Conservation (phyloP, 2,329 filamentous ascomycete species). For the Cryphonectria japonica region DNA sequence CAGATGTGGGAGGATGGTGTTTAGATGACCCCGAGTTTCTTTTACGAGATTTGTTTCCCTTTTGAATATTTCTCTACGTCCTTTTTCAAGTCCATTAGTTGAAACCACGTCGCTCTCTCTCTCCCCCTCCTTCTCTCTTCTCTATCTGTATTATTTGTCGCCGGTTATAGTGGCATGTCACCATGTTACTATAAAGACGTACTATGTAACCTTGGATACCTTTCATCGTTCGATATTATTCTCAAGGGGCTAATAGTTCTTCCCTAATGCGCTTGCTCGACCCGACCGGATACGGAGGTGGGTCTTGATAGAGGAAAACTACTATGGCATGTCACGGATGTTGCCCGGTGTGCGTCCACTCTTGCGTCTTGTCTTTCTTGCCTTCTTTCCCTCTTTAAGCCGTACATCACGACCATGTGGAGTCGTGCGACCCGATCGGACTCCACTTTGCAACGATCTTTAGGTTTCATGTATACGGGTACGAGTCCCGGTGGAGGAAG, state of each 20-base stretch:
- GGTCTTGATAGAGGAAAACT: not conserved
- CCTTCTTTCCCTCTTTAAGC: not conserved
- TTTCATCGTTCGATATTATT: not conserved
- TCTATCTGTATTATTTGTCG: not conserved
- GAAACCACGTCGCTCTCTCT: not conserved
- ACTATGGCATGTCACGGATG: not conserved
- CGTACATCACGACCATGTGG: not conserved
- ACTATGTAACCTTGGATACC: slow-evolving; percentile 5
- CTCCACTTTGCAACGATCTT: not conserved
- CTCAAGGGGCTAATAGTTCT: not conserved
- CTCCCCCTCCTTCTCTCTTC: not conserved
- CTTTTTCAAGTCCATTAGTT: not conserved
- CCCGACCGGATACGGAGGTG: slow-evolving; percentile 2
- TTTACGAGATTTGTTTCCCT: not conserved
- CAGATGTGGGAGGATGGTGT: too few species aligned
- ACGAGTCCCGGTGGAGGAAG: not conserved
- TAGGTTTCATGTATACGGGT: not conserved
- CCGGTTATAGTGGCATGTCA: not conserved
- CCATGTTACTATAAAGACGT: not conserved
- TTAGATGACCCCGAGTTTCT: not conserved
- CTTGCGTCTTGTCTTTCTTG: not conserved
- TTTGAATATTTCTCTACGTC: not conserved
- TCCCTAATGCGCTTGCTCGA: not conserved
- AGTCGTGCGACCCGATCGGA: not conserved
- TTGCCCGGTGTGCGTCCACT: not conserved